Evolutionary conservation across 805 yeast species (phyloP), one percentile per base, ranked within the genome.

Genomic region (Saturnispora mendoncae): DNA sequence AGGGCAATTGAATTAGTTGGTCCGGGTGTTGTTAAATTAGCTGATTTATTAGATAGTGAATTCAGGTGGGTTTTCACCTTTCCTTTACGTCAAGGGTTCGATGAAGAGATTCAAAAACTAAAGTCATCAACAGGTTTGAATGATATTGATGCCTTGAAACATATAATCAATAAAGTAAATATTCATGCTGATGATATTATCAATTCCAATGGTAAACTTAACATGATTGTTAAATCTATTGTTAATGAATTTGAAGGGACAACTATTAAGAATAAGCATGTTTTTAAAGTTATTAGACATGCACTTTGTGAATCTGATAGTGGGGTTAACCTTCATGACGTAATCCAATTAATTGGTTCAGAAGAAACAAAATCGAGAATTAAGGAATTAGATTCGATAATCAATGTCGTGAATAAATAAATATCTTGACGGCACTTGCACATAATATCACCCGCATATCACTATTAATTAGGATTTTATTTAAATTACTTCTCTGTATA

Each of bases 261-360:
- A 13, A 14, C 54, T 6, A 28, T 40, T 19, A 54, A 48, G 36
- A 62, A 68, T 51, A 71, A 66, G 42, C 56, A 64, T 1, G 58
- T 83, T 1, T 82, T 74, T 53, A 76, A 74, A 50, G 51, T 76
- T 0, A 52, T 84, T 12, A 65, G 96, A 43, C 78, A 67, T 48
- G 88, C 88, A 0, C 55, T 86, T 19, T 69, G 84, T 12, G 94
- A 84, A 0, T 74, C 78, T 6, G 66, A 66, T 4, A 69, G 94
- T 0, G 95, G 96, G 0, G 63, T 80, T 23, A 75, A 77, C 14
- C 63, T 87, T 4, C 82, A 81, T 0, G 62, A 67, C 4, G 61
- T 84, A 25, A 54, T 80, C 15, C 67, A 68, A 0, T 54, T 82
- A 7, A 51, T 86, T 14, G 90, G 87, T 0, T 34, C 49, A 3